phyloP scores from a whole-genome alignment of 176 grass and related monocot species.

The Dendrocalamus sinicus region DNA sequence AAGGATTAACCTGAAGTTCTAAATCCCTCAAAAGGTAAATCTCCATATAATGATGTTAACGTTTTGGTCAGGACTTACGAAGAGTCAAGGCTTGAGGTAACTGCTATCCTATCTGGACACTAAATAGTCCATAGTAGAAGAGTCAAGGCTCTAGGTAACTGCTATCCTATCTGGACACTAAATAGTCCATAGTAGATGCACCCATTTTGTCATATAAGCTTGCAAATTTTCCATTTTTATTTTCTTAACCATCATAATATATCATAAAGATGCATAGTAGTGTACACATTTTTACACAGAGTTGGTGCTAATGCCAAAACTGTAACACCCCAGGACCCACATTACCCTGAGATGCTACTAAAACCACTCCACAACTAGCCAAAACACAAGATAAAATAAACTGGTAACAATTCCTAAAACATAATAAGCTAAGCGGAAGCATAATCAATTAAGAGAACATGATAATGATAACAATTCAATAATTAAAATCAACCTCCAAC shows the following conservation, averaged over 20 bases:
- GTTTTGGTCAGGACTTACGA: not conserved
- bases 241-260: not conserved
- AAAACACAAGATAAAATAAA: too few relatives aligned
- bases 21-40: not conserved
- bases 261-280: not conserved
- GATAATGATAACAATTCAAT: too few relatives aligned
- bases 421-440: too few relatives aligned
- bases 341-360: too few relatives aligned
- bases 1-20: not conserved
- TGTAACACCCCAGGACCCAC: too few relatives aligned
- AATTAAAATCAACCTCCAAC: too few relatives aligned
- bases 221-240: not conserved
- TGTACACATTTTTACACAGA: not conserved
- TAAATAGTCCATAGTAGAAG: not conserved
- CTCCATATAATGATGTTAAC: not conserved
- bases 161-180: not conserved
- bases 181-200: not conserved
- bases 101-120: not conserved
- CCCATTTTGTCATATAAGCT: not conserved
- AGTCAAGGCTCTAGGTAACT: not conserved
- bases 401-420: too few relatives aligned
- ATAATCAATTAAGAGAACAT: too few relatives aligned
- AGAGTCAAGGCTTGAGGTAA: not conserved
- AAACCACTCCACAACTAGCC: too few relatives aligned
- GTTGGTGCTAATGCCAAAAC: not conserved